phyloP scores from a whole-genome alignment of 768 basidiomycete genomes.

The Mycena polygramma region DNA sequence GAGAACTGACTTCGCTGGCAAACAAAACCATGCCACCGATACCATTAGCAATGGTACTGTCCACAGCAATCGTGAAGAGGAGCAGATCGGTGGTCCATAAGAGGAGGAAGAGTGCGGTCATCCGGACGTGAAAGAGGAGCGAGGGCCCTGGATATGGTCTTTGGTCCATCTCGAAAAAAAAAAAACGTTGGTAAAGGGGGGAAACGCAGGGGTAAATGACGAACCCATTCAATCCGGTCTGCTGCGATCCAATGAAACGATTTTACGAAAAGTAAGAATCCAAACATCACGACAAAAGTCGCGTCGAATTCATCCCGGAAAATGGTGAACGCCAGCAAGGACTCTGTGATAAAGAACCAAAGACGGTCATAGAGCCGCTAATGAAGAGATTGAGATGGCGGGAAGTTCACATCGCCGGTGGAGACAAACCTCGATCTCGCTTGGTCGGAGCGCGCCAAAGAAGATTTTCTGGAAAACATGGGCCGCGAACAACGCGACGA shows the following conservation, averaged over 20 bases:
- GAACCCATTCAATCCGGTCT: conserved; percentile 96
- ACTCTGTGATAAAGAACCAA: conserved; percentile 99
- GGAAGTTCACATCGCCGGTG: background rate
- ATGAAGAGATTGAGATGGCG: background rate
- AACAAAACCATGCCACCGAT: conserved; percentile 95
- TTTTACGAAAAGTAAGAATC: conserved; percentile 93
- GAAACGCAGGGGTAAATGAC: conserved; percentile 15
- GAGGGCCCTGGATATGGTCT: conserved; percentile 88
- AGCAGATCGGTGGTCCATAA: conserved; percentile 81
- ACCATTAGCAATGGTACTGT: conserved; percentile 82
- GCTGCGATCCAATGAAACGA: conserved; percentile 98
- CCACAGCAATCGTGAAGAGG: conserved; percentile 85
- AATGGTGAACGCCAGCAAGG: conserved; percentile 95
- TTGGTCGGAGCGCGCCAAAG: conserved; percentile 89
- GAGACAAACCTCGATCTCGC: conserved; percentile 88
- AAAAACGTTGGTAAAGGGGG: conserved; percentile 33
- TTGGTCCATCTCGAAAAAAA: conserved; percentile 91
- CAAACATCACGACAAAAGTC: conserved; percentile 94
- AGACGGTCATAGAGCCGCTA: conserved; percentile 95
- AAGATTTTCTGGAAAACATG: conserved; percentile 88
- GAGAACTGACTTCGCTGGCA: conserved; percentile 84
- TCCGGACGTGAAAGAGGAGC: conserved; percentile 86
- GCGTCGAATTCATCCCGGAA: conserved; percentile 96
- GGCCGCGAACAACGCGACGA: conserved; percentile 81
- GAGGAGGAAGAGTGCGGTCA: conserved; percentile 79